A percentile compares a stretch with the other conserved stretches of the same genome.
phyloP scores from a whole-genome alignment of 106 monocot genomes.

The Dendrobium catenatum region DNA sequence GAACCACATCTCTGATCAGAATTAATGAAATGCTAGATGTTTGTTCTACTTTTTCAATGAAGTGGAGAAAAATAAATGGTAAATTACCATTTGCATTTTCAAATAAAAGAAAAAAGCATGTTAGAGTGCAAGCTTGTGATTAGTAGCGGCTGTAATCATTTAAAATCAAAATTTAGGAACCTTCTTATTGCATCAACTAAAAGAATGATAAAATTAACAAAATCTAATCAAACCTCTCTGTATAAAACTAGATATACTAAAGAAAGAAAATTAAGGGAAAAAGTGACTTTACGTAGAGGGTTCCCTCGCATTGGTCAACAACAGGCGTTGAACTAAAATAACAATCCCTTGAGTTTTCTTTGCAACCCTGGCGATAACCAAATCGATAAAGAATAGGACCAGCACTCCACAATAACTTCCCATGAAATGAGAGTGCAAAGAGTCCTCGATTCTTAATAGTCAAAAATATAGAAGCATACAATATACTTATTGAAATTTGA shows the following conservation, averaged over 20 bases:
- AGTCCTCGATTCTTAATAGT: constrained; percentile 56
- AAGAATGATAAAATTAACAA: neutral
- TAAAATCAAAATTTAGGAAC: neutral
- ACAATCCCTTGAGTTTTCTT: constrained; percentile 44
- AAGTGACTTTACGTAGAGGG: constrained; percentile 57
- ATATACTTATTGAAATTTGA: constrained; percentile 37
- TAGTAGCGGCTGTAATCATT: neutral
- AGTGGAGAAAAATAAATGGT: neutral
- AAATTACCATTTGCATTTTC: neutral
- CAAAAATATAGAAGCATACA: constrained; percentile 49
- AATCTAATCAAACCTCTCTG: too few relatives aligned
- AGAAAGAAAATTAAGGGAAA: neutral
- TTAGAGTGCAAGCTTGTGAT: neutral
- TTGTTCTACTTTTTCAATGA: neutral
- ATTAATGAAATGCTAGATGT: too few relatives aligned
- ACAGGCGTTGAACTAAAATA: constrained; percentile 69
- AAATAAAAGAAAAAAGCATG: neutral
- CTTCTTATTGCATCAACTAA: neutral
- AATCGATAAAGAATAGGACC: constrained; percentile 62
- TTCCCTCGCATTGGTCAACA: constrained; percentile 87
- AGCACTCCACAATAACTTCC: constrained; percentile 66
- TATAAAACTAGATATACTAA: neutral
- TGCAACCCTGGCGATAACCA: constrained; percentile 72
- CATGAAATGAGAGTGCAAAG: constrained; percentile 54
- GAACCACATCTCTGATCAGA: too few relatives aligned